Conservation (phyloP, 2,329 filamentous ascomycete genomes). For the Talaromyces rugulosus region DNA sequence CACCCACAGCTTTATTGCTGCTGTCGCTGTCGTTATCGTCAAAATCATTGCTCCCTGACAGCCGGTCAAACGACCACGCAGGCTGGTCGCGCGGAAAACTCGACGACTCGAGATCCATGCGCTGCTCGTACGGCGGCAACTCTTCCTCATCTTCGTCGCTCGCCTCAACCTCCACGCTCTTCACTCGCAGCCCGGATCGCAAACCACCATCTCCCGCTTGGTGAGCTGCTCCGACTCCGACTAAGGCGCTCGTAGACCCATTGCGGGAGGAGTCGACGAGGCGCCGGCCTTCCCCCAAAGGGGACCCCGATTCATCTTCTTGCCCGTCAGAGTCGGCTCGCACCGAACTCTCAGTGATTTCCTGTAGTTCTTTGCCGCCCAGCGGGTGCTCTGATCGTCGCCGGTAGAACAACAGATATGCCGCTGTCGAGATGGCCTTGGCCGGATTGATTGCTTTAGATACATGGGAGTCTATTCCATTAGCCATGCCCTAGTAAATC, state of each 20-base stretch:
- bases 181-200: slow-evolving; percentile 36
- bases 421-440: slow-evolving; percentile 66
- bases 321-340: slow-evolving; percentile 46
- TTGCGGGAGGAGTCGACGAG: slow-evolving; percentile 81
- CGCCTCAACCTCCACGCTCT: slow-evolving; percentile 23
- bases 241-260: slow-evolving; percentile 89
- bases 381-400: slow-evolving; percentile 72
- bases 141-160: slow-evolving; percentile 21
- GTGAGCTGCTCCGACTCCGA: slow-evolving; percentile 71
- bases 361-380: slow-evolving; percentile 70
- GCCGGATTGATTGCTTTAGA: slow-evolving; percentile 57
- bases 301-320: slow-evolving; percentile 40
- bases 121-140: slow-evolving; percentile 28
- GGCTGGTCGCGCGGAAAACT: slow-evolving; percentile 14
- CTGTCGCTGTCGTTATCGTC: slow-evolving; percentile 30
- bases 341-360: slow-evolving; percentile 63
- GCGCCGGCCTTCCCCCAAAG: slow-evolving; percentile 78
- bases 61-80: slow-evolving; percentile 35
- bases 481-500: slow-evolving; percentile 27
- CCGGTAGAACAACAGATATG: slow-evolving; percentile 94
- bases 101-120: slow-evolving; percentile 26
- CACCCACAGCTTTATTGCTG: slow-evolving; percentile 38
- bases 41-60: slow-evolving; percentile 27
- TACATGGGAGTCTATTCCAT: slow-evolving; percentile 67
- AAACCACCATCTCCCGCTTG: slow-evolving; percentile 60